Percentiles rank a stretch among this genome's conserved stretches.
phyloP scores from a whole-genome alignment of 2,329 filamentous ascomycete species.

The Cladophialophora chaetospira region DNA sequence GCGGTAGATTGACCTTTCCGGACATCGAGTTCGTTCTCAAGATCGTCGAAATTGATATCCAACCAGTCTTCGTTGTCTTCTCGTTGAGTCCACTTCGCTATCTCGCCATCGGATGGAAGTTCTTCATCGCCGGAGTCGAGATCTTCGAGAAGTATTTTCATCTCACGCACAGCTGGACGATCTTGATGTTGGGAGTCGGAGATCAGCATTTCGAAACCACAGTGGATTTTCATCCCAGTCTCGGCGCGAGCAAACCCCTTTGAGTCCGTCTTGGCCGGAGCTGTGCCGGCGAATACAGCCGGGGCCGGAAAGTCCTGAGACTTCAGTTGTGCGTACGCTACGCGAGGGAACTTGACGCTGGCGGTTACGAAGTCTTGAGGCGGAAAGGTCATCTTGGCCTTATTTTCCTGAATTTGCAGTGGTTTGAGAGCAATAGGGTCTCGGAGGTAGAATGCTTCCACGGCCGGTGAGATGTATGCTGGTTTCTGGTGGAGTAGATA shows the following conservation, averaged over 20 bases:
- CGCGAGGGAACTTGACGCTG: slow-evolving; percentile 80
- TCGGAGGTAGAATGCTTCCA: slow-evolving; percentile 90
- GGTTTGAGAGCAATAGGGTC: slow-evolving; percentile 75
- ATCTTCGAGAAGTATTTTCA: slow-evolving; percentile 75
- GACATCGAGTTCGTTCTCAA: slow-evolving; percentile 75
- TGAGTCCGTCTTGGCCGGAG: slow-evolving; percentile 47
- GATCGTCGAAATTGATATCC: slow-evolving; percentile 85
- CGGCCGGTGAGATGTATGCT: slow-evolving; percentile 74
- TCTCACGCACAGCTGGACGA: slow-evolving; percentile 70
- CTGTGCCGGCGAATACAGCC: slow-evolving; percentile 55
- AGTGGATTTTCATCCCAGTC: slow-evolving; percentile 84
- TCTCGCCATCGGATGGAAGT: slow-evolving; percentile 74
- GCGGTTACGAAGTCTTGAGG: slow-evolving; percentile 77
- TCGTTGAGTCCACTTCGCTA: slow-evolving; percentile 67
- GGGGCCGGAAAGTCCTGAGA: slow-evolving; percentile 77
- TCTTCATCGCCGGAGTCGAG: slow-evolving; percentile 68
- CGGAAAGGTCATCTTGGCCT: slow-evolving; percentile 61
- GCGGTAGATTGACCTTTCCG: slow-evolving; percentile 42
- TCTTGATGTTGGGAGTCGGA: slow-evolving; percentile 67
- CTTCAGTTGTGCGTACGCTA: slow-evolving; percentile 86
- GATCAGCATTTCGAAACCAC: slow-evolving; percentile 87
- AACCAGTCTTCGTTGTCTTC: slow-evolving; percentile 90
- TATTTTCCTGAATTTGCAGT: slow-evolving; percentile 59
- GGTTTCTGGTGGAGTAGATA: slow-evolving; percentile 75
- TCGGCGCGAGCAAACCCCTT: slow-evolving; percentile 56